Evolutionary conservation across 192 early-diverging fungal species (phyloP).

Genomic region (Backusella westeae): DNA sequence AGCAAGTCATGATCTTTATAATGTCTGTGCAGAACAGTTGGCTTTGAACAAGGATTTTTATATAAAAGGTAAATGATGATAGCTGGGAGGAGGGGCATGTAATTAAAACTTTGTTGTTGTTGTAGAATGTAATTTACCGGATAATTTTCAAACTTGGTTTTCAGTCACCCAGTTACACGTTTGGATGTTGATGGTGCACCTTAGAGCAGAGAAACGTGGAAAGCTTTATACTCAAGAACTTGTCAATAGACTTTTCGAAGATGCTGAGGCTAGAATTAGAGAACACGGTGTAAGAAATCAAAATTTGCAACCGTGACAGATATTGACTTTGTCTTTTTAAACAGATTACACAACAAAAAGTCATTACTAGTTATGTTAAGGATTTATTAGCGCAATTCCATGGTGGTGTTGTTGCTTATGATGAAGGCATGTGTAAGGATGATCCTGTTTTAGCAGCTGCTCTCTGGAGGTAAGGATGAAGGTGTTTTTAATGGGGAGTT

Average conservation of each 20-base stretch:
- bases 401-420: constrained; percentile 87
- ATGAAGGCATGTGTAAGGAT: constrained; percentile 84
- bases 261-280: constrained; percentile 83
- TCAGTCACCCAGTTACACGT: constrained; percentile 85
- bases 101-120: neutral
- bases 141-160: constrained; percentile 97
- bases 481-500: neutral
- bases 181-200: constrained; percentile 90
- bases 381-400: constrained; percentile 84
- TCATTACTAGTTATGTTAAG: constrained; percentile 73
- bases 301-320: neutral
- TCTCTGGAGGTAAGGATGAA: constrained; percentile 64
- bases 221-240: constrained; percentile 86
- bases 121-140: constrained; percentile 63
- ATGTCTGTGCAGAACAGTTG: constrained; percentile 45
- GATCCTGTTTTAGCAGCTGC: constrained; percentile 90
- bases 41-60: constrained; percentile 48
- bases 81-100: neutral
- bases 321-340: constrained; percentile 1
- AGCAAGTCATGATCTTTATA: constrained; percentile 47
- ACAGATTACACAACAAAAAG: constrained; percentile 66
- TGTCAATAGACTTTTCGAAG: constrained; percentile 84
- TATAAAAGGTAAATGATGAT: constrained; percentile 36
- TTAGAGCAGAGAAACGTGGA: constrained; percentile 66
- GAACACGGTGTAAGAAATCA: constrained; percentile 67